These are phyloP conservation scores for Starmerella khaoyaiensis DNA, from an alignment of 805 yeast genomes.

Conservation along the genomic window DNA sequence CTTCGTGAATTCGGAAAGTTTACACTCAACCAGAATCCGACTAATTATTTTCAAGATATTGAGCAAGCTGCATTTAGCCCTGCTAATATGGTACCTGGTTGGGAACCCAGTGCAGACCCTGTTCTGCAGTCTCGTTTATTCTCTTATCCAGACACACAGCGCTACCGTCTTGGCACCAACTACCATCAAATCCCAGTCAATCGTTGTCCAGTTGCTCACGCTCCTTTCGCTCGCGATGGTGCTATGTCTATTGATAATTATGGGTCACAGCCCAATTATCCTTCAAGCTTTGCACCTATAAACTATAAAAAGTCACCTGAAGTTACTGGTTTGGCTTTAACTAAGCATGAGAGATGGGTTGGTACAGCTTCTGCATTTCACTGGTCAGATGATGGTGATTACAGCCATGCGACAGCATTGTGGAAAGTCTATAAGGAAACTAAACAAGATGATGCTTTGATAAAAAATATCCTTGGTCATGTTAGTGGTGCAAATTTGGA, in stretches of 20 bases:
- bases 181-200: conserved; percentile 57
- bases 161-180: conserved; percentile 61
- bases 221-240: conserved; percentile 52
- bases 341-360: conserved; percentile 63
- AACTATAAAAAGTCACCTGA: conserved; percentile 22
- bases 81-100: conserved; percentile 57
- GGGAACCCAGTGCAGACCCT: conserved; percentile 67
- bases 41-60: conserved; percentile 40
- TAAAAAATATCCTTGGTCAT: conserved; percentile 73
- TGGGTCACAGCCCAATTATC: conserved; percentile 42
- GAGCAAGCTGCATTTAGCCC: conserved; percentile 60
- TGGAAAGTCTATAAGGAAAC: conserved; percentile 68
- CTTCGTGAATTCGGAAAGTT: conserved; percentile 44
- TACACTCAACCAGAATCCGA: conserved; percentile 42
- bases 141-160: conserved; percentile 65
- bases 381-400: conserved; percentile 72
- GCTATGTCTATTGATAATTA: conserved; percentile 38
- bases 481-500: conserved; percentile 50
- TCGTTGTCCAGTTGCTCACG: conserved; percentile 38
- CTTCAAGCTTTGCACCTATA: conserved; percentile 32
- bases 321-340: conserved; percentile 12
- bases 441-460: conserved; percentile 75
- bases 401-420: conserved; percentile 58
- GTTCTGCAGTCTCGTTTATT: conserved; percentile 64
- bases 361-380: conserved; percentile 78